Evolutionary conservation across 208 protist species (phyloP).

Genomic region (Crithidia brevicula): DNA sequence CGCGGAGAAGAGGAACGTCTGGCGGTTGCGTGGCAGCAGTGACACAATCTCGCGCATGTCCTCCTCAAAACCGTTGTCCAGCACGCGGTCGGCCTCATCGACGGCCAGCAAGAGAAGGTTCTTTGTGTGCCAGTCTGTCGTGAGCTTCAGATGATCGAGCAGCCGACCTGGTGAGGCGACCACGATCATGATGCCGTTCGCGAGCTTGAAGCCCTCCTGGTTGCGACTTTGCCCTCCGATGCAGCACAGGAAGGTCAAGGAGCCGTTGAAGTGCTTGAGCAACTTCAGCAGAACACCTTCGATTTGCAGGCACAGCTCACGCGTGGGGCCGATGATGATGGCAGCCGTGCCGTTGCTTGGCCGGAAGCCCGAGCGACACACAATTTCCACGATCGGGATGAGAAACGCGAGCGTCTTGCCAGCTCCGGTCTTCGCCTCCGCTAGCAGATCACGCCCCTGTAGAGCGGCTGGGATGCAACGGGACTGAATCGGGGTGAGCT

Average conservation of each 20-base stretch:
- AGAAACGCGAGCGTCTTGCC: conserved; percentile 99
- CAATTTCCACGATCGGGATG: conserved; percentile 98
- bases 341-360: conserved; percentile 97
- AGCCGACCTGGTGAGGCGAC: conserved; percentile 95
- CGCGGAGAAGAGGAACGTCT: conserved; percentile 99
- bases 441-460: conserved; percentile 88
- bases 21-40: conserved; percentile 96
- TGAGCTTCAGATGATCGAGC: conserved; percentile 98
- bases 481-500: conserved; percentile 97
- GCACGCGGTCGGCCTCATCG: conserved; percentile 99
- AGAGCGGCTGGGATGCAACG: conserved; percentile 91
- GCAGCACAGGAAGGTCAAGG: conserved; percentile 89
- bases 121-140: conserved; percentile 96
- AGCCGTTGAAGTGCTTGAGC: conserved; percentile 91
- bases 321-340: conserved; percentile 98
- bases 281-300: conserved; percentile 96
- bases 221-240: conserved; percentile 92
- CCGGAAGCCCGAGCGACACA: conserved; percentile 95
- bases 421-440: conserved; percentile 94
- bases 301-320: conserved; percentile 99
- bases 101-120: conserved; percentile 98
- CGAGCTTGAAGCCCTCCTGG: conserved; percentile 90
- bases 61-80: conserved; percentile 98
- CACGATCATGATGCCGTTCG: conserved; percentile 90
- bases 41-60: conserved; percentile 99